phyloP scores from a whole-genome alignment of 768 basidiomycete genomes.

The Gloeopeniophorella convolvens region DNA sequence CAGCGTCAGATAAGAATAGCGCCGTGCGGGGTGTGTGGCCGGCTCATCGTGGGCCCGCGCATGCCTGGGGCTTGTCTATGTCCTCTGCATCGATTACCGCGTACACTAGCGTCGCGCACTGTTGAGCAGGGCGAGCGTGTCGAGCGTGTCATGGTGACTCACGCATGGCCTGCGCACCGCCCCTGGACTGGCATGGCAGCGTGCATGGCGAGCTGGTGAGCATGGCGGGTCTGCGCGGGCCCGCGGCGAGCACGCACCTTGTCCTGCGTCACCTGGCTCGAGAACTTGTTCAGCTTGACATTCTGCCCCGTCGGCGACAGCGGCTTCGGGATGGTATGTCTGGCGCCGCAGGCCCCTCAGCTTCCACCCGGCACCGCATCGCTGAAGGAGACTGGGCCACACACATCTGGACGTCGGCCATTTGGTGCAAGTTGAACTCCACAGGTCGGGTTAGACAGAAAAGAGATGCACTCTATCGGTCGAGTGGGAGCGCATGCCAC shows the following conservation, averaged over 20 bases:
- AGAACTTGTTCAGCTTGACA: conserved; percentile 66
- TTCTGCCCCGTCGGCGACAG: conserved; percentile 26
- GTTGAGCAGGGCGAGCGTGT: no score
- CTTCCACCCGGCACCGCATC: not conserved
- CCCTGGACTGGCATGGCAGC: conserved; percentile 39
- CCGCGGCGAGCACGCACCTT: conserved; percentile 42
- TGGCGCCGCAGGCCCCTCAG: conserved; percentile 19
- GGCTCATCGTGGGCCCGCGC: not conserved
- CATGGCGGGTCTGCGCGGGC: not conserved
- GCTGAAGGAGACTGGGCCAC: not conserved
- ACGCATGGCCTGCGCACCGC: conserved; percentile 86
- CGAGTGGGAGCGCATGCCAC: no score
- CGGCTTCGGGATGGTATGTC: conserved; percentile 37
- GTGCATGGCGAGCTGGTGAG: conserved; percentile 1
- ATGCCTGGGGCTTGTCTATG: conserved; percentile 79
- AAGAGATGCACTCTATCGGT: not conserved
- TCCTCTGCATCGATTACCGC: conserved; percentile 71
- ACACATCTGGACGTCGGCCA: conserved; percentile 19
- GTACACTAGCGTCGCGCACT: conserved; percentile 49
- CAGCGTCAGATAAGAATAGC: conserved; percentile 9
- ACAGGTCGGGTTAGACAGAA: no score
- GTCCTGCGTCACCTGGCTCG: conserved; percentile 66
- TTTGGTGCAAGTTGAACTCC: not conserved
- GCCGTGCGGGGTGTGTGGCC: not conserved
- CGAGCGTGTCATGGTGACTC: conserved; percentile 26